phyloP scores from a whole-genome alignment of 768 basidiomycete genomes.

The Chalciporus piperatus region DNA sequence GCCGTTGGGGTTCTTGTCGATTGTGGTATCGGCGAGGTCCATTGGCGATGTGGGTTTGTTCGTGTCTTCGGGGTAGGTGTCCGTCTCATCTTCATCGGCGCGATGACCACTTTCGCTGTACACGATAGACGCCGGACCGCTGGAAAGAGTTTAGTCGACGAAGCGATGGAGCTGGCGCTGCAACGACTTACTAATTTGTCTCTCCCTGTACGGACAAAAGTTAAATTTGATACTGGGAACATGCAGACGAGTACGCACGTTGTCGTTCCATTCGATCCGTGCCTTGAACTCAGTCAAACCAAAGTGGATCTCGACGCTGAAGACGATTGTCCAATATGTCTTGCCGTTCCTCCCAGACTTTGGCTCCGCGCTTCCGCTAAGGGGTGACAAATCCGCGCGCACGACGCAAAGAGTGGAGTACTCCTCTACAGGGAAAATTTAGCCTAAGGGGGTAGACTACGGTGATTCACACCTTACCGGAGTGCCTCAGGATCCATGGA shows the following conservation, averaged over 20 bases:
- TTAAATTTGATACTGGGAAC: background rate
- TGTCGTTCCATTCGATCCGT: constrained; percentile 79
- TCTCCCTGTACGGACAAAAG: constrained; percentile 46
- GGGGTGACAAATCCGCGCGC: constrained; percentile 70
- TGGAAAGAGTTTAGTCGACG: constrained; percentile 24
- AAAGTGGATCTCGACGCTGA: constrained; percentile 82
- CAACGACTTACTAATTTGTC: constrained; percentile 62
- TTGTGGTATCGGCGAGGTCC: constrained; percentile 35
- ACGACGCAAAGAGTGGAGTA: constrained; percentile 80
- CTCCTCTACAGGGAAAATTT: constrained; percentile 41
- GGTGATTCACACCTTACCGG: constrained; percentile 24
- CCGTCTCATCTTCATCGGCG: constrained; percentile 69
- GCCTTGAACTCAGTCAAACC: constrained; percentile 81
- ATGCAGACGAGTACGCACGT: constrained; percentile 42
- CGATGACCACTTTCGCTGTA: constrained; percentile 79
- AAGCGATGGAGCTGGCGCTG: background rate
- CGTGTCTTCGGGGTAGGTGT: constrained; percentile 54
- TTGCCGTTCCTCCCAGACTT: constrained; percentile 63
- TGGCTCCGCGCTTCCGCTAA: constrained; percentile 67
- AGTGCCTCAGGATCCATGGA: constrained; percentile 68
- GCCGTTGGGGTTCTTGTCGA: constrained; percentile 36
- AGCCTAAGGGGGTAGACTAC: background rate
- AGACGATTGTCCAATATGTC: constrained; percentile 81
- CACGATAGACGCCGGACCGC: constrained; percentile 77
- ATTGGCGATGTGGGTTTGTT: constrained; percentile 29